Evolutionary conservation across 768 basidiomycete species (phyloP), one percentile per base, ranked within the genome.

Genomic region (Cystofilobasidium capitatum): DNA sequence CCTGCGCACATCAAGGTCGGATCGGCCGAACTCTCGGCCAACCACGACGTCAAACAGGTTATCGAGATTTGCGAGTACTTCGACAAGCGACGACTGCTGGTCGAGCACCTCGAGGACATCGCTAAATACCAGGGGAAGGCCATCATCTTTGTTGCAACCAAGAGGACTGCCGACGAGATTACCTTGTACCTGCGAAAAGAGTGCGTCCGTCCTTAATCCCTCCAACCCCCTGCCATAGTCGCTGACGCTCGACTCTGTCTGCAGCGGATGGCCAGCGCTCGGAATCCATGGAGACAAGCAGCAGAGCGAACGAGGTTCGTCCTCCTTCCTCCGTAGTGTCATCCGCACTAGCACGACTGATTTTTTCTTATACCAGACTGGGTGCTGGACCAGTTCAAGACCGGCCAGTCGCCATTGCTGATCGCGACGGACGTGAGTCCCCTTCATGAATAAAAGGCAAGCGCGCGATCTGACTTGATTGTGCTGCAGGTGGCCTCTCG

Each of bases 331-430:
- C n/a, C n/a, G n/a, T n/a, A n/a, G n/a, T n/a, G n/a, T n/a, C n/a
- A n/a, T n/a, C n/a, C n/a, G n/a, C n/a, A 98, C 76, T 98, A 94
- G 94, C 94, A 97, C 57, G 81, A 97, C 45, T 82, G 86, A n/a
- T n/a, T n/a, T n/a, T n/a, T n/a, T n/a, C 22, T 16, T 17, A 17
- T 24, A 47, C 9, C 9, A 16, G 20, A 47, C 45, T 12, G 77
- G 96, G n/a, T n/a, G n/a, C n/a, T n/a, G n/a, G n/a, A n/a, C n/a
- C n/a, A 99, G 80, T 99, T 99, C 83, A 98, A 97, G 80, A 87
- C 91, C 65, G 92, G 96, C 74, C 88, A 91, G 71, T 92, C 89
- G 35, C 94, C 94, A 2, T 98, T 99, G 77, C 83, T 99, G 76
- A 89, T 98, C 75, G 96, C 96, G 79, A 98, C 96, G 73, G 96